Conservation (phyloP, 352 stramenopile genomes). For the Globisporangium canariense region DNA sequence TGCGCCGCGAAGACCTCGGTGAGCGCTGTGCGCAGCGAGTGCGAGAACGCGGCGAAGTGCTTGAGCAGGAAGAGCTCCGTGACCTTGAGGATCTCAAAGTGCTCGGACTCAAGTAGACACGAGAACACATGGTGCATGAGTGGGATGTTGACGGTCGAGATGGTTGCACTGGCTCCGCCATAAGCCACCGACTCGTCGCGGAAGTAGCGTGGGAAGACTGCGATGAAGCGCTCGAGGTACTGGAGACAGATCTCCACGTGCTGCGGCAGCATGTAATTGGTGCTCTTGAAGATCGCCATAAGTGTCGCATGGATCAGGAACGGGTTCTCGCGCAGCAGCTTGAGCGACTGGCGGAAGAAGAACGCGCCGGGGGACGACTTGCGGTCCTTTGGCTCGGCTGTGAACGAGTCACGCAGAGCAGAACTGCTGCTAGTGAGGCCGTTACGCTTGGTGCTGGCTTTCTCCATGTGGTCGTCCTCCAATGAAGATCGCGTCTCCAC, state of each 20-base stretch:
- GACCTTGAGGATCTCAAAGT: slow-evolving; percentile 69
- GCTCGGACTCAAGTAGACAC: slow-evolving; percentile 59
- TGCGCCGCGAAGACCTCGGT: slow-evolving; percentile 43
- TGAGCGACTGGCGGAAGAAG: slow-evolving; percentile 56
- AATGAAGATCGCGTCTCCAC: slow-evolving; percentile 36
- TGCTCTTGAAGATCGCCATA: slow-evolving; percentile 53
- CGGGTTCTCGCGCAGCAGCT: slow-evolving; percentile 47
- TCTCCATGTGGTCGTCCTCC: slow-evolving; percentile 28
- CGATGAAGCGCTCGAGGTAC: slow-evolving; percentile 57
- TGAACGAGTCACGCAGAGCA: slow-evolving; percentile 37
- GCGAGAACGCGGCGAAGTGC: slow-evolving; percentile 50
- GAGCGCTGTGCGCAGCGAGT: slow-evolving; percentile 52
- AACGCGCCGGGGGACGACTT: slow-evolving; percentile 25
- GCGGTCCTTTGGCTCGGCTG: slow-evolving; percentile 24
- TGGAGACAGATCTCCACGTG: slow-evolving; percentile 68
- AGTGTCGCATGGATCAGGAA: slow-evolving; percentile 55
- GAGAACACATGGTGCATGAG: slow-evolving; percentile 52
- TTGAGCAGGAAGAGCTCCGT: slow-evolving; percentile 69
- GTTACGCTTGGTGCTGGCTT: slow-evolving; percentile 27
- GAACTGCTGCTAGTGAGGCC: neutral
- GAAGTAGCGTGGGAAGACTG: slow-evolving; percentile 65
- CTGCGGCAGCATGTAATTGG: slow-evolving; percentile 67
- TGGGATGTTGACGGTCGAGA: slow-evolving; percentile 28
- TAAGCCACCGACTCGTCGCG: slow-evolving; percentile 21
- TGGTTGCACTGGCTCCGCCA: slow-evolving; percentile 10